phyloP scores from a whole-genome alignment of 1,284 basidiomycete species.

The Apiotrichum gracile region DNA sequence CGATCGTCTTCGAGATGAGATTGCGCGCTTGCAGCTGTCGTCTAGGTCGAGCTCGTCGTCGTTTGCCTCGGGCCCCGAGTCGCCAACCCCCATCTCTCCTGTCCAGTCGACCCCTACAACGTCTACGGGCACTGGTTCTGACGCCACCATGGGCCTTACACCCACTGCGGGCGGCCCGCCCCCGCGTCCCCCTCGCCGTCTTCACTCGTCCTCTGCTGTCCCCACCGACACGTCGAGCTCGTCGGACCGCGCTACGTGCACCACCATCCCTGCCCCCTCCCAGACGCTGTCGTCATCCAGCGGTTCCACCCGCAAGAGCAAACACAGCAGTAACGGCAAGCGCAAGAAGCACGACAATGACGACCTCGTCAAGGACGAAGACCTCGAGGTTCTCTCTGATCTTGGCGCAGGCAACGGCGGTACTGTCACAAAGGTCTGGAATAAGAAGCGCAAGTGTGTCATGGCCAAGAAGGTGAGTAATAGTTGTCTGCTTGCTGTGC shows the following conservation, averaged over 20 bases:
- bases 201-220: too few species aligned
- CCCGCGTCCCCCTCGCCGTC: constrained; percentile 13
- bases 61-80: constrained; percentile 11
- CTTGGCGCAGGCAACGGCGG: constrained; percentile 97
- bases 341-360: constrained; percentile 52
- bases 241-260: not conserved
- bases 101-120: constrained; percentile 5
- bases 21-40: constrained; percentile 52
- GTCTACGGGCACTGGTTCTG: not conserved
- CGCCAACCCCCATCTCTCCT: constrained; percentile 16
- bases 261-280: not conserved
- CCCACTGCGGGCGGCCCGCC: not conserved
- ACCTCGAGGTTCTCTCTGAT: constrained; percentile 76
- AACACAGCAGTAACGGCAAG: constrained; percentile 25
- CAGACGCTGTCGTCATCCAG: constrained; percentile 5
- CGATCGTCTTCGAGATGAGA: constrained; percentile 47
- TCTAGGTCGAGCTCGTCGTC: constrained; percentile 54
- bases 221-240: not conserved
- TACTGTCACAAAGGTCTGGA: constrained; percentile 92
- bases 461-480: constrained; percentile 87
- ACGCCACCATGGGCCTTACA: not conserved
- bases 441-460: constrained; percentile 75
- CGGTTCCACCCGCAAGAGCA: constrained; percentile 14
- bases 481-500: not conserved
- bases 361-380: constrained; percentile 69